A percentile compares a stretch with the other conserved stretches of the same genome.
phyloP scores from a whole-genome alignment of 2,329 filamentous ascomycete species.

The Kalaharituber pfeilii region DNA sequence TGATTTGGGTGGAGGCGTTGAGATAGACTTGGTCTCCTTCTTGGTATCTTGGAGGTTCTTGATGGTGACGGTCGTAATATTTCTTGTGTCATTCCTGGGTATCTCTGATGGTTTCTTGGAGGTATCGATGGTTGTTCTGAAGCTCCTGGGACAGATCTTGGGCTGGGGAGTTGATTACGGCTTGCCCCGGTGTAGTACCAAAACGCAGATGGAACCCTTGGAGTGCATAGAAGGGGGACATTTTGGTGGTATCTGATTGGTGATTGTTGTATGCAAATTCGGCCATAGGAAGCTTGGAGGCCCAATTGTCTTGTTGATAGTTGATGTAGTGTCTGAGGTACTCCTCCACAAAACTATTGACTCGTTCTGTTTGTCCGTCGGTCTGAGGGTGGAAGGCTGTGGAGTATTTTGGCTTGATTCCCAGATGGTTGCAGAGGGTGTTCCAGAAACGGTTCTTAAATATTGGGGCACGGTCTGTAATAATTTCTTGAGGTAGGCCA shows the following conservation, averaged over 20 bases:
- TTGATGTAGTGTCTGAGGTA: conserved; percentile 21
- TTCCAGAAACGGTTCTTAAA: background rate
- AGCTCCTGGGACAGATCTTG: background rate
- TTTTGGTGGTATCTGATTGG: conserved; percentile 11
- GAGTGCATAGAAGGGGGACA: conserved; percentile 16
- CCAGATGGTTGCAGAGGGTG: background rate
- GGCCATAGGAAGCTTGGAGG: conserved; percentile 15
- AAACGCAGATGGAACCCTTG: conserved; percentile 5
- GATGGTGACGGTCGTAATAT: background rate
- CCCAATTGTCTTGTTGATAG: conserved; percentile 21
- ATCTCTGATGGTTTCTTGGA: background rate
- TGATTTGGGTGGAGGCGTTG: conserved; percentile 1
- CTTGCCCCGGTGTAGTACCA: no score
- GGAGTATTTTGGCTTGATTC: background rate
- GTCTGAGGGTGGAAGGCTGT: conserved; percentile 24
- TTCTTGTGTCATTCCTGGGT: background rate
- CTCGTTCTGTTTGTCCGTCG: conserved; percentile 21
- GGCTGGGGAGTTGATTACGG: background rate
- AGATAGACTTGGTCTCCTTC: conserved; percentile 6
- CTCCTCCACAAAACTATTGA: conserved; percentile 21
- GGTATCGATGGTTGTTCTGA: background rate
- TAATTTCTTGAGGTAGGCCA: no score
- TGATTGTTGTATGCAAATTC: conserved; percentile 21
- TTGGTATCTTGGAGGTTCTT: background rate
- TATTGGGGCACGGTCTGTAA: background rate